Evolutionary conservation across 108 stramenopile genomes (phyloP), one percentile per base, ranked within the genome.

Genomic region (Asterionellopsis glacialis): DNA sequence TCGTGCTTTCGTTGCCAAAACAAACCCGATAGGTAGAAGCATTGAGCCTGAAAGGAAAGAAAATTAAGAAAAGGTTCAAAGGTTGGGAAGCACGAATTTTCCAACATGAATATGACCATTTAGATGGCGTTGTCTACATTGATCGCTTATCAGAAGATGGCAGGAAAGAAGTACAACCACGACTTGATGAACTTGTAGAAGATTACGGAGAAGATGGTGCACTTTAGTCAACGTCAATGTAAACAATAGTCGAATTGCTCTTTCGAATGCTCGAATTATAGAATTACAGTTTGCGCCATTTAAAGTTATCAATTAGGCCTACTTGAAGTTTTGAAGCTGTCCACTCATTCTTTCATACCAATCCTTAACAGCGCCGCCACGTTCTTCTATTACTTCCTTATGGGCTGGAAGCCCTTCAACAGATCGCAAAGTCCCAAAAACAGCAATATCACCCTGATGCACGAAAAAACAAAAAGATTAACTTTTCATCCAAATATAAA

Each of bases 61-160:
- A 80, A 51, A 67, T 92, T 22, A 92, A 89, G 71, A 92, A 86
- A 67, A 94, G 92, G 59, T 95, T 88, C 58, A 77, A 51, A 21
- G 80, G 71, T 59, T 88, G 85, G 82, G 85, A 82, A 43, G 91
- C 95, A 38, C 68, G 92, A 27, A 95, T 98, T 55, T 97, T 98
- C 63, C 95, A 97, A 76, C 97, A 98, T 63, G 97, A 98, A 71
- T 98, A 96, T 61, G 97, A 98, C 75, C 97, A 98, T 76, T 72
- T 98, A 48, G 95, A 97, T 65, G 93, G 90, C 11, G 61, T 64
- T 0, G 85, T 89, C 22, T 91, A 89, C 67, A 75, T 87, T 51
- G 93, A 94, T 75, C 66, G 90, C 64, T 63, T 94, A 47, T 42
- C 72, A 15, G 76, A 85, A 25, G 80, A 94, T 45, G 85, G 64